Evolutionary conservation across 768 basidiomycete genomes (phyloP), one percentile per base, ranked within the genome.

Genomic region (Baorangia bicolor): DNA sequence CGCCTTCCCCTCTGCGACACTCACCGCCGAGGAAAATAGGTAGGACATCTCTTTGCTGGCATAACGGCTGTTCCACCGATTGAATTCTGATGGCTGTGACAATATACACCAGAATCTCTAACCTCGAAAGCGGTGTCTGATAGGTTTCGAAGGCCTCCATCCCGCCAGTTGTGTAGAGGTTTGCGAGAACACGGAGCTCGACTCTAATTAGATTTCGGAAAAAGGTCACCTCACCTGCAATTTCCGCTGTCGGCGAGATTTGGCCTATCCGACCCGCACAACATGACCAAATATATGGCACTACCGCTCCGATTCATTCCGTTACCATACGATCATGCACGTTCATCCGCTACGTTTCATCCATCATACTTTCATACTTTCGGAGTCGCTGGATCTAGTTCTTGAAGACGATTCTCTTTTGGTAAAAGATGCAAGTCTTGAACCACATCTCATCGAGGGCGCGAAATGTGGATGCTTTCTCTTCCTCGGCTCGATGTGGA

Each of bases 41-140:
- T 93, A 81, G 11, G 94, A 87, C 96, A 98, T 98, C 76, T 98
- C 95, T 73, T 94, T 95, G 79, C 92, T 96, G 20, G 97, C 97
- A 90, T 98, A 99, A 47, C 96, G 95, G 68, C 95, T 98, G 64
- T 30, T 55, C 50, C 41, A 51, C 20, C 21, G 27, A 30, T 39
- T 49, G 40, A 58, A 46, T 18, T 51, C 42, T 48, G 51, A 39
- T 35, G 16, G 25, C 13, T 43, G 25, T 16, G 40, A 56, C 20
- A 21, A 31, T 14, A 25, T 10, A 46, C 8, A 46, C 12, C 18
- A 20, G 55, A 39, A 20, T n/a, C 6, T 39, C 72, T 58, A 23
- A 90, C 90, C 89, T 92, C 21, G 90, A 84, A 34, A 92, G 80
- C 4, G 90, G 90, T 2, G 89, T 90, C 65, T 91, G 90, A 61